Evolutionary conservation across 148 eudicot species (phyloP).

Genomic region (Suaeda aralocaspica): DNA sequence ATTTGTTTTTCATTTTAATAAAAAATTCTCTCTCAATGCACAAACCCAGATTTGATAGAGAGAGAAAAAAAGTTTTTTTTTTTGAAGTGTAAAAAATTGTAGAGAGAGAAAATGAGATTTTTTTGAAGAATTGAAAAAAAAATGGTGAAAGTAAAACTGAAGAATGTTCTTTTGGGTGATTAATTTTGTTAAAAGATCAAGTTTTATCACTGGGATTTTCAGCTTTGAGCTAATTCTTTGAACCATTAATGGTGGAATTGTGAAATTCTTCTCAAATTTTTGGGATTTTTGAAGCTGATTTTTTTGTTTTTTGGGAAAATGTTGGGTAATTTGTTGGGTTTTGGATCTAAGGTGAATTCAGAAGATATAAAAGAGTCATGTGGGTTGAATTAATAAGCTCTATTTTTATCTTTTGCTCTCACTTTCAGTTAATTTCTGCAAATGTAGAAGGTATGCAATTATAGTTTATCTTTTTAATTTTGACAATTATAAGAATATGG

Average conservation of each 20-base stretch:
- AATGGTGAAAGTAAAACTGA: background rate
- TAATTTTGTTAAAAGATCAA: constrained; percentile 15
- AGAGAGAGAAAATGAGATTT: background rate
- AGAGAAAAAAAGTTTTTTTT: no score
- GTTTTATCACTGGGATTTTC: constrained; percentile 23
- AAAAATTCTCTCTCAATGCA: constrained; percentile 11
- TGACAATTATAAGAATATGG: background rate
- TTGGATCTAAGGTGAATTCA: constrained; percentile 35
- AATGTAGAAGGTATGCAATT: constrained; percentile 59
- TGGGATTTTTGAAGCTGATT: background rate
- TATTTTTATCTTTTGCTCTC: constrained; percentile 33
- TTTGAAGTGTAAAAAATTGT: constrained; percentile 16
- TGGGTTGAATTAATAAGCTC: constrained; percentile 25
- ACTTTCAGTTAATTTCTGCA: constrained; percentile 37
- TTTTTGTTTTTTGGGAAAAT: background rate
- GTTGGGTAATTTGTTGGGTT: constrained; percentile 12
- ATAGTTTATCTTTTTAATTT: background rate
- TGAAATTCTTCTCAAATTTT: background rate
- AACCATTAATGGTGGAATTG: constrained; percentile 17
- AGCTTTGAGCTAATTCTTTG: background rate
- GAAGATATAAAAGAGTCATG: constrained; percentile 32
- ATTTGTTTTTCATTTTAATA: background rate
- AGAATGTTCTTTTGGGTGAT: constrained; percentile 3
- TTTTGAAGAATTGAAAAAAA: background rate
- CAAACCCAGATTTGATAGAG: background rate